Percentiles rank a stretch among this genome's conserved stretches.
Evolutionary conservation across 805 yeast species (phyloP).

Genomic region (Soucietia sequanensis): DNA sequence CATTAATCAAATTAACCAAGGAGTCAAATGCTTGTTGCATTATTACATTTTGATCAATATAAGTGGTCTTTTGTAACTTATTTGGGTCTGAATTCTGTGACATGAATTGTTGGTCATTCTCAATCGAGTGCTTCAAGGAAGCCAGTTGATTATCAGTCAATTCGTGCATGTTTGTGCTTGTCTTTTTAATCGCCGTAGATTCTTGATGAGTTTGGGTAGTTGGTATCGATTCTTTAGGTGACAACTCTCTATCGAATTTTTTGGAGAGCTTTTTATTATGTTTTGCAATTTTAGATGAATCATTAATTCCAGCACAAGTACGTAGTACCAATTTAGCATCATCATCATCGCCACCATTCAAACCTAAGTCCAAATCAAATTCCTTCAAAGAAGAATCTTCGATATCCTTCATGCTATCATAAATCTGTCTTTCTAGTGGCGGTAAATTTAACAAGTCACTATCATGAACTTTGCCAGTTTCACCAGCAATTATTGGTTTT

Average conservation of each 20-base stretch:
- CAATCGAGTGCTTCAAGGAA: too few species aligned
- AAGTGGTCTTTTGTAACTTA: background rate
- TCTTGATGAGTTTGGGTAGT: background rate
- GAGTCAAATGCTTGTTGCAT: slow-evolving; percentile 1
- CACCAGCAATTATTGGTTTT: slow-evolving; percentile 19
- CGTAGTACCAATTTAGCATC: background rate
- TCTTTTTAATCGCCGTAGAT: background rate
- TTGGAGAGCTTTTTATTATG: background rate
- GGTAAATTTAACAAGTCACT: slow-evolving; percentile 7
- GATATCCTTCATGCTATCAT: slow-evolving; percentile 8
- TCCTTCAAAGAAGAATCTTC: slow-evolving; percentile 10
- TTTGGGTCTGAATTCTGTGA: too few species aligned
- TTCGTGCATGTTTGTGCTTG: too few species aligned
- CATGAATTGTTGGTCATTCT: too few species aligned
- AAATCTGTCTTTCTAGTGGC: slow-evolving; percentile 12
- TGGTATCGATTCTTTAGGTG: background rate
- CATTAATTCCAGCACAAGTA: background rate
- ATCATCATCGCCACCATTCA: too few species aligned
- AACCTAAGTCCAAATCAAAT: slow-evolving; percentile 7
- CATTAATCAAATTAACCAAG: slow-evolving; percentile 1
- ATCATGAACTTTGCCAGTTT: background rate
- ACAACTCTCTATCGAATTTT: background rate
- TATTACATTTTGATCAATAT: background rate
- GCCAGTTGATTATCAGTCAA: background rate
- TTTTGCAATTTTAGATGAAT: background rate